Conservation (phyloP, 768 basidiomycete species). For the Megacollybia marginata region DNA sequence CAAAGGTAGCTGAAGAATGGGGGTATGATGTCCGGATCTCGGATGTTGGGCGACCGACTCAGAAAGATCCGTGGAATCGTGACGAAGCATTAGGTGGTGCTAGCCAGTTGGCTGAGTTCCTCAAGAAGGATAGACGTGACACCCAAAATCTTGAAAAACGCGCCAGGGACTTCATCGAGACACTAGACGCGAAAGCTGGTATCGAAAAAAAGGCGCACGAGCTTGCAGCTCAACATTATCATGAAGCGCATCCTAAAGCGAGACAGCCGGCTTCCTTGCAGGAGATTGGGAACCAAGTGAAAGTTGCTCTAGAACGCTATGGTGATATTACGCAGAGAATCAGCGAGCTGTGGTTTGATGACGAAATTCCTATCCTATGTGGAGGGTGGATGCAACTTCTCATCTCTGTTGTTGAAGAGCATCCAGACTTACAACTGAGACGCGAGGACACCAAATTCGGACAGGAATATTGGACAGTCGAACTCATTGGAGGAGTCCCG, state of each 20-base stretch:
- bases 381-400: constrained; percentile 58
- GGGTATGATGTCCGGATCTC: constrained; percentile 60
- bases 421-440: constrained; percentile 30
- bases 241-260: constrained; percentile 43
- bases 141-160: constrained; percentile 29
- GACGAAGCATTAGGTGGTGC: constrained; percentile 61
- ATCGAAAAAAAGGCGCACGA: constrained; percentile 29
- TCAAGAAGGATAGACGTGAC: constrained; percentile 16
- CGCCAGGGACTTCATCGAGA: constrained; percentile 23
- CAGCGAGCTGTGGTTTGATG: constrained; percentile 44
- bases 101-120: constrained; percentile 60
- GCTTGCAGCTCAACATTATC: constrained; percentile 39
- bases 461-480: constrained; percentile 35
- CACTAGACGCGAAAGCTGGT: constrained; percentile 11
- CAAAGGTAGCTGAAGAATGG: constrained; percentile 49
- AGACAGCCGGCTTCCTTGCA: constrained; percentile 31
- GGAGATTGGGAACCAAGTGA: constrained; percentile 43
- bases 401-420: constrained; percentile 37
- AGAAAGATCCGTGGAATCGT: constrained; percentile 67
- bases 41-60: constrained; percentile 50
- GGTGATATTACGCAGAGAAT: constrained; percentile 41
- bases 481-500: constrained; percentile 33
- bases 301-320: constrained; percentile 46
- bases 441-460: constrained; percentile 24
- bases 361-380: constrained; percentile 38